A percentile compares a stretch with the other conserved stretches of the same genome.
These are phyloP conservation scores for Coemansia sp. DNA, from an alignment of 192 early-diverging fungal genomes.

Conservation along the genomic window DNA sequence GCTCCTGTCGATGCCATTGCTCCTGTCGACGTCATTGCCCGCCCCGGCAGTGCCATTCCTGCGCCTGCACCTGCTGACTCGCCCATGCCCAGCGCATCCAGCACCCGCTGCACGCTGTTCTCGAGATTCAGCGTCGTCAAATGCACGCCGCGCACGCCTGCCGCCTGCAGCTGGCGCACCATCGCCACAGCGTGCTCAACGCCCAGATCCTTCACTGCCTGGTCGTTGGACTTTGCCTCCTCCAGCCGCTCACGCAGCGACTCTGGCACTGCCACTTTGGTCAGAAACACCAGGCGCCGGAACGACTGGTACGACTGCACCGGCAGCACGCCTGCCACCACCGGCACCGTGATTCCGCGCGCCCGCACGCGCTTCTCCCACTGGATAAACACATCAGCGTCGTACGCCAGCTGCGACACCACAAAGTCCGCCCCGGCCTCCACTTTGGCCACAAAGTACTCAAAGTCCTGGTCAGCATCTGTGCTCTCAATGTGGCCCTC, in stretches of 20 bases:
- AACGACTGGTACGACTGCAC: conserved; percentile 92
- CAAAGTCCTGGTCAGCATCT: conserved; percentile 63
- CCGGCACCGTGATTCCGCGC: conserved; percentile 71
- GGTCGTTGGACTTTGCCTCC: conserved; percentile 91
- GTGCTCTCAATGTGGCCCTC: conserved; percentile 71
- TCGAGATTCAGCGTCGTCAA: conserved; percentile 96
- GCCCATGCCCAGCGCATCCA: conserved; percentile 56
- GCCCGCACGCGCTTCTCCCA: conserved; percentile 77
- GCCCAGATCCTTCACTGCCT: conserved; percentile 93
- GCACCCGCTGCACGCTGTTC: conserved; percentile 74
- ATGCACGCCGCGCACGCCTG: conserved; percentile 75
- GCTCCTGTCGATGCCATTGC: neutral
- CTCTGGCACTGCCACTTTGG: conserved; percentile 82
- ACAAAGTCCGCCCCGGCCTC: conserved; percentile 93
- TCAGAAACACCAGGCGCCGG: conserved; percentile 80
- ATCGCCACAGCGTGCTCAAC: conserved; percentile 78
- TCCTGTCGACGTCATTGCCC: neutral
- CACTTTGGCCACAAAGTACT: conserved; percentile 80
- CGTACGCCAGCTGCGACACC: conserved; percentile 95
- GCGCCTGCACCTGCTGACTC: neutral
- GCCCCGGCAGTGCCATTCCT: no score
- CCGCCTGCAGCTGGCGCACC: conserved; percentile 61
- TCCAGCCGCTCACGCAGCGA: conserved; percentile 74
- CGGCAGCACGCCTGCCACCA: conserved; percentile 92
- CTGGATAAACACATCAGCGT: conserved; percentile 70